Evolutionary conservation across 495 filamentous ascomycete genomes (phyloP).

Genomic region (Penicillium macrosclerotiorum): DNA sequence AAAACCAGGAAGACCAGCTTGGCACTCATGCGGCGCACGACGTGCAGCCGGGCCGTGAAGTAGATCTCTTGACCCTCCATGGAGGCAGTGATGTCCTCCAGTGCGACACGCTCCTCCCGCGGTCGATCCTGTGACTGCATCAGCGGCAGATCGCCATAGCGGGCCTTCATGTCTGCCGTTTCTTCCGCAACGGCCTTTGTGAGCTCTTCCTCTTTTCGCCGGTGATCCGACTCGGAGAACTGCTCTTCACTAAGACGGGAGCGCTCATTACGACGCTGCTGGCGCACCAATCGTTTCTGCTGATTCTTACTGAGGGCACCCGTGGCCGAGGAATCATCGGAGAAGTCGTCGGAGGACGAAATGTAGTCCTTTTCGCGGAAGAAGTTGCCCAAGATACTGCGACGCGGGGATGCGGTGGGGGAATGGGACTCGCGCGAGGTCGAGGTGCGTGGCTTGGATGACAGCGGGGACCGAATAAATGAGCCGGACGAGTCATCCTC

Average conservation of each 20-base stretch:
- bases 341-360: conserved; percentile 49
- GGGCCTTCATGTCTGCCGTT: conserved; percentile 53
- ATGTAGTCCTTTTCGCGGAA: conserved; percentile 40
- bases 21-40: conserved; percentile 77
- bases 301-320: conserved; percentile 52
- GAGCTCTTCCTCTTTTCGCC: conserved; percentile 43
- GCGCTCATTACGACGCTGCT: conserved; percentile 39
- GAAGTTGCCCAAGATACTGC: conserved; percentile 42
- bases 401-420: conserved; percentile 31
- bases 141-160: conserved; percentile 58
- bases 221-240: conserved; percentile 47
- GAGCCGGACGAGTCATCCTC: conserved; percentile 26
- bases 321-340: conserved; percentile 38
- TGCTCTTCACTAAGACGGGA: conserved; percentile 54
- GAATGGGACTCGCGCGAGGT: conserved; percentile 15
- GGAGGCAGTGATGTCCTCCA: conserved; percentile 52
- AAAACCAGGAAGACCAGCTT: conserved; percentile 90
- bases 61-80: conserved; percentile 66
- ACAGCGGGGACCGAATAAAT: conserved; percentile 12
- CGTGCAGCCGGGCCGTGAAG: conserved; percentile 82
- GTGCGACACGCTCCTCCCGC: conserved; percentile 40
- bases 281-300: conserved; percentile 46
- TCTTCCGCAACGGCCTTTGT: conserved; percentile 33
- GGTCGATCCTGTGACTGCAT: conserved; percentile 46
- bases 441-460: conserved; percentile 16